These are phyloP conservation scores for Tieghemiomyces parasiticus DNA, from an alignment of 192 early-diverging fungal genomes.

Conservation along the genomic window DNA sequence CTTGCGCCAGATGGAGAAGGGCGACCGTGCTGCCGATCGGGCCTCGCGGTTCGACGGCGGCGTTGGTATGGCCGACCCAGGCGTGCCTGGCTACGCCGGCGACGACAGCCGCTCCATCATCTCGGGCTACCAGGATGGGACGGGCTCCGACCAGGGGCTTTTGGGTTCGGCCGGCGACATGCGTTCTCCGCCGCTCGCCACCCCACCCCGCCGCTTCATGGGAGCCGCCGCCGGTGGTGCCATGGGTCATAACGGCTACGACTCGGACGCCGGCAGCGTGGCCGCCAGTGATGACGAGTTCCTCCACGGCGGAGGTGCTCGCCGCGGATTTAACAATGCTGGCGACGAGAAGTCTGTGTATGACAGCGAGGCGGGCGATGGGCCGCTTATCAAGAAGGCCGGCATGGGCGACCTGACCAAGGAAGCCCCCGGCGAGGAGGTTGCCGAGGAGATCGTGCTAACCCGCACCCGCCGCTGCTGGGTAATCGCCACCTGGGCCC, in stretches of 20 bases:
- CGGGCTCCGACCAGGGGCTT: conserved; percentile 11
- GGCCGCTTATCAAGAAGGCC: too few species aligned
- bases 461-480: conserved; percentile 36
- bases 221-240: background rate
- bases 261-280: conserved; percentile 6
- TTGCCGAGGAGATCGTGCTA: conserved; percentile 30
- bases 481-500: conserved; percentile 62
- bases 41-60: conserved; percentile 17
- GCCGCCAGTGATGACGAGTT: conserved; percentile 5
- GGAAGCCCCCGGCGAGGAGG: conserved; percentile 24
- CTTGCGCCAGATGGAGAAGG: conserved; percentile 41
- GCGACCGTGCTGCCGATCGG: conserved; percentile 22
- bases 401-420: conserved; percentile 24
- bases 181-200: background rate
- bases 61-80: conserved; percentile 17
- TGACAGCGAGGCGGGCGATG: background rate
- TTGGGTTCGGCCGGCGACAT: conserved; percentile 6
- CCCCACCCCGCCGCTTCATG: conserved; percentile 1
- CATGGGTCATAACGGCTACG: background rate
- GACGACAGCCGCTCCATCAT: conserved; percentile 12
- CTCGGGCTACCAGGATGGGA: conserved; percentile 13
- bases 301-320: background rate
- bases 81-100: conserved; percentile 20
- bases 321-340: conserved; percentile 12
- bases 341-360: conserved; percentile 15